Base-by-base conservation (phyloP, 768 basidiomycete species). In the Suillus subaureus region DNA sequence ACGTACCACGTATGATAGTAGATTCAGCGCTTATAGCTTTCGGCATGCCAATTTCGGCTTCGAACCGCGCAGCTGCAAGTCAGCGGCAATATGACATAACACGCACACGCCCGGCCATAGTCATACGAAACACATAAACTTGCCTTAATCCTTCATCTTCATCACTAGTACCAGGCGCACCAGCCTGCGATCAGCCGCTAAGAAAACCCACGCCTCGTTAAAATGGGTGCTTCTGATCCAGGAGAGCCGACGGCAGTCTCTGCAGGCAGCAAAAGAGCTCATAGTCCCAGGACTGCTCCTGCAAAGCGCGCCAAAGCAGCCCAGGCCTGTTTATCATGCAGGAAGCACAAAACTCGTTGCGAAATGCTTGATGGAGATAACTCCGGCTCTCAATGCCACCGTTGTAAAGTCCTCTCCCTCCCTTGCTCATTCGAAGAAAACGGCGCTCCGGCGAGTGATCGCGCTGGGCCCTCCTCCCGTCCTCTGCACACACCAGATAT, bases 291-390 rank as follows among this genome's bases (percentile, higher is more conserved):
- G 35, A 33, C 68, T 39, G 58, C 67, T 2, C 72, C 78, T 35
- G 64, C 76, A 42, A 83, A 82, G 67, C 74, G 82, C 61, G 76
- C 79, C 26, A 83, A 83, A 66, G 78, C 82, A 0, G 74, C 78
- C 9, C 81, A 83, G 66, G 83, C 83, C 2, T 84, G 83, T 67
- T 64, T 79, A 4, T 79, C 80, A 31, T 84, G 83, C 65, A 75
- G 83, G n/a, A 78, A 78, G 64, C 80, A 83, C 68, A 84, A 84
- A 63, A 83, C 81, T 49, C 80, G 83, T 12, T 84, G 84, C 69
- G 84, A 85, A 72, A 74, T 82, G 63, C 77, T 85, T n/a, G 84
- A 83, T 26, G 75, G 73, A n/a, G 70, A 73, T 64, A 72, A 76
- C 49, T 67, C 74, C 37, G 74, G 71, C 31, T 69, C 79, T 35